Evolutionary conservation across 106 monocot species (phyloP).

Genomic region (Allium sativum): DNA sequence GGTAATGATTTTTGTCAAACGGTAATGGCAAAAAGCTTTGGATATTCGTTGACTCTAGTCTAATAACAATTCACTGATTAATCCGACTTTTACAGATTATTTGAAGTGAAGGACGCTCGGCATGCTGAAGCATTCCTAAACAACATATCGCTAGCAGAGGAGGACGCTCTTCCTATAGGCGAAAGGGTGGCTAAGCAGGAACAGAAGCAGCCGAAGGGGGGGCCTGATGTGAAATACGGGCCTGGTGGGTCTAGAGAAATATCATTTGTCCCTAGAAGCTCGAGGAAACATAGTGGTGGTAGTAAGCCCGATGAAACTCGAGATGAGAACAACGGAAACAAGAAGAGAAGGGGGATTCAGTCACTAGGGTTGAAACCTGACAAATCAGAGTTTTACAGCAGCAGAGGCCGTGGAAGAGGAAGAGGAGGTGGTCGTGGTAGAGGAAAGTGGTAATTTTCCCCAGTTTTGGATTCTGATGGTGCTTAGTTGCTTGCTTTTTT

Average conservation of each 20-base stretch:
- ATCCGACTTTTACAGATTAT: slow-evolving; percentile 37
- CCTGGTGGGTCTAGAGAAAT: slow-evolving; percentile 85
- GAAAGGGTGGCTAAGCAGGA: slow-evolving; percentile 45
- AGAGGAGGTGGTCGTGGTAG: slow-evolving; percentile 18
- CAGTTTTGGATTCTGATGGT: too few relatives aligned
- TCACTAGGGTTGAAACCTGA: slow-evolving; percentile 56
- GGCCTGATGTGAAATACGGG: slow-evolving; percentile 44
- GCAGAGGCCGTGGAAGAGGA: slow-evolving; percentile 26
- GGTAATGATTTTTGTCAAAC: background rate
- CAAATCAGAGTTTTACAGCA: slow-evolving; percentile 41
- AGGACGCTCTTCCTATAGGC: slow-evolving; percentile 65
- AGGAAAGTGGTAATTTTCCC: slow-evolving; percentile 11
- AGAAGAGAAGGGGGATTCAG: slow-evolving; percentile 53
- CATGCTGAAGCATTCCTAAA: slow-evolving; percentile 84
- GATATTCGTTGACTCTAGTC: too few relatives aligned
- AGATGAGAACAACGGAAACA: slow-evolving; percentile 13
- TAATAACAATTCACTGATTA: too few relatives aligned
- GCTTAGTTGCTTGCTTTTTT: too few relatives aligned
- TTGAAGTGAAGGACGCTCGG: slow-evolving; percentile 93
- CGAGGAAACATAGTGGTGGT: slow-evolving; percentile 12
- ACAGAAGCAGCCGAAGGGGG: background rate
- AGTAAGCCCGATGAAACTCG: slow-evolving; percentile 9
- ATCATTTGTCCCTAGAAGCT: slow-evolving; percentile 50
- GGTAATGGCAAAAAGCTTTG: too few relatives aligned
- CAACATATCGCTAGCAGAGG: slow-evolving; percentile 51